Conservation (phyloP, 345 rosid genomes). For the Stellera chamaejasme region DNA sequence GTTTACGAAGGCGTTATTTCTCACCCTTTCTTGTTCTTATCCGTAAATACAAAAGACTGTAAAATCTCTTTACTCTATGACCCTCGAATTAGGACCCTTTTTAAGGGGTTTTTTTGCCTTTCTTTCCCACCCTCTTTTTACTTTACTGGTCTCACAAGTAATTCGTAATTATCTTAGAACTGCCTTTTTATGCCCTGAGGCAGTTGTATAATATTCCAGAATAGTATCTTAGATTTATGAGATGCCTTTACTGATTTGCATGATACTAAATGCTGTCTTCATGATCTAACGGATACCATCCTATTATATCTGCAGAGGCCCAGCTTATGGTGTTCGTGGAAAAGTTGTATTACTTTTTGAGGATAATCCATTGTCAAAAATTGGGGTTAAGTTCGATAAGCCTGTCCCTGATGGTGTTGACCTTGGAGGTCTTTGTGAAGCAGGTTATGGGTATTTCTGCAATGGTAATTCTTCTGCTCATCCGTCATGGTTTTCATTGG, state of each 20-base stretch:
- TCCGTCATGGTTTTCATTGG: constrained; percentile 6
- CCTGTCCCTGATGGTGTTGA: constrained; percentile 77
- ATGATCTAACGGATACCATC: constrained; percentile 6
- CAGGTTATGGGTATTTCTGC: constrained; percentile 77
- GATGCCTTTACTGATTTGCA: background rate
- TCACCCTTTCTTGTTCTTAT: background rate
- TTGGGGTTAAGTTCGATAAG: constrained; percentile 84
- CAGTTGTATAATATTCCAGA: no score
- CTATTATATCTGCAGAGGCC: constrained; percentile 45
- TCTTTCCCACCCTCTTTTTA: background rate
- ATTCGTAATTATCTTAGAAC: no score
- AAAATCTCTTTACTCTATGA: background rate
- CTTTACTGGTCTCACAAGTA: no score
- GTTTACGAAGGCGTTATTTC: no score
- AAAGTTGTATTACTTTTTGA: constrained; percentile 55
- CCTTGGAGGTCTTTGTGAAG: constrained; percentile 67
- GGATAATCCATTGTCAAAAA: constrained; percentile 66
- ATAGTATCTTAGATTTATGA: no score
- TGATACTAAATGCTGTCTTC: background rate
- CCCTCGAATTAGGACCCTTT: background rate
- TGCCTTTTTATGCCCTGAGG: no score
- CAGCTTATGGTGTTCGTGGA: constrained; percentile 54
- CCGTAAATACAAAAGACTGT: background rate
- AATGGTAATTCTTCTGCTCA: constrained; percentile 38
- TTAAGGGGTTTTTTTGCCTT: background rate